phyloP scores from a whole-genome alignment of 1,284 basidiomycete species.

The Erythrobasidium hasegawianum region DNA sequence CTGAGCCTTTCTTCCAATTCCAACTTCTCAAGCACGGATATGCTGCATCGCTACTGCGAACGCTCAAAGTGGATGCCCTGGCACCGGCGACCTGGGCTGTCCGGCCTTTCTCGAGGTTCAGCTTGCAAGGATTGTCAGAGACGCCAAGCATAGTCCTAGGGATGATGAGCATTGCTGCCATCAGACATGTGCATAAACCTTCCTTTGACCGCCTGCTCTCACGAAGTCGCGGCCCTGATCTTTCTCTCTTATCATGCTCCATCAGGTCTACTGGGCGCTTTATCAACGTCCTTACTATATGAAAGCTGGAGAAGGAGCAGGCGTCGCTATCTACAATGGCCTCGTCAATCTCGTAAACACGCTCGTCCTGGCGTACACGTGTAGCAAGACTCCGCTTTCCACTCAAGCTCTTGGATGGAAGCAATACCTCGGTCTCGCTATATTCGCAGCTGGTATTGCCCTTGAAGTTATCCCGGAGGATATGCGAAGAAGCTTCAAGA shows the following conservation, averaged over 20 bases:
- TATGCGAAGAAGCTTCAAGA: constrained; percentile 31
- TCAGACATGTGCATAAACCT: constrained; percentile 33
- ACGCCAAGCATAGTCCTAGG: constrained; percentile 16
- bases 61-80: constrained; percentile 11
- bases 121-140: constrained; percentile 31
- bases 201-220: too few relatives aligned
- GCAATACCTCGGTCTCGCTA: constrained; percentile 31
- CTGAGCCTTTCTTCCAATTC: constrained; percentile 31
- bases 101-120: constrained; percentile 38
- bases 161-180: constrained; percentile 25
- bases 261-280: constrained; percentile 30
- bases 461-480: constrained; percentile 33
- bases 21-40: constrained; percentile 16
- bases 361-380: constrained; percentile 24
- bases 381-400: constrained; percentile 3
- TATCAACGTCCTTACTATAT: constrained; percentile 16
- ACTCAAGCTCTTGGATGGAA: constrained; percentile 34
- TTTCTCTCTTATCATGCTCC: background rate
- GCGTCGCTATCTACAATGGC: constrained; percentile 34
- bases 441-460: constrained; percentile 32
- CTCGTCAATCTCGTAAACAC: constrained; percentile 29
- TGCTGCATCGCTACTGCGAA: constrained; percentile 16
- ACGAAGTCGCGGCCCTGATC: background rate
- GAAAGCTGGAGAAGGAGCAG: constrained; percentile 3
- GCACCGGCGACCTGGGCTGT: constrained; percentile 19